Base-by-base conservation (phyloP, 116 monocot genomes). In the Zostera marina region DNA sequence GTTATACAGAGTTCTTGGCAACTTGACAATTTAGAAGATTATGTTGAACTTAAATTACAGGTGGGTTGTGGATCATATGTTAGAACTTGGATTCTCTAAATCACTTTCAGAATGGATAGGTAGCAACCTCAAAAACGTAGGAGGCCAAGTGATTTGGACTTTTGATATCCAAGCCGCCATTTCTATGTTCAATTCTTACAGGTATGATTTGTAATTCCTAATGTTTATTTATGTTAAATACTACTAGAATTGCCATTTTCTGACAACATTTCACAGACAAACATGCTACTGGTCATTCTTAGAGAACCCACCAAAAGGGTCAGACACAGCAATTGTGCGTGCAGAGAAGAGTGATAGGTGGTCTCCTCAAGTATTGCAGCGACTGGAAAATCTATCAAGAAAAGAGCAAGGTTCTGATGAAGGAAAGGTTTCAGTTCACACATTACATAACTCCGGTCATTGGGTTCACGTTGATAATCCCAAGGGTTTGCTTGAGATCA, bases 401-500 rank as follows among this genome's bases (percentile, higher is more conserved):
- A 65, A 22, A 53, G 67, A 23, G 11, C 47, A 39, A 23, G 48
- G 14, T 22, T 41, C 66, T 21, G 72, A 73, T 10, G 75, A 72
- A 24, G 84, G 84, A 7, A 94, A 82, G 66, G 59, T 85, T 54
- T 67, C 63, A 3, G 26, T 88, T 53, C 77, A 88, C 61, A 64
- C 84, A 63, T 79, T 94, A 39, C 81, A 81, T 0, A 85, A 70
- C 4, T 78, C 94, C 15, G 94, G 88, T 45, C 94, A 94, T 43
- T 94, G 94, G 94, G 94, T 94, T 42, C 88, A 94, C 56, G 88
- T 74, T 0, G 94, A 94, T 73, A 94, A 94, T 66, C 88, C 94
- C 4, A 88, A 79, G 32, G 94, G 82, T 22, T 72, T 94, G 19
- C 84, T 94, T 10, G 82, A 88, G 58, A 94, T 94, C 51, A 81